Percentiles rank a stretch among this genome's conserved stretches.
Conservation (phyloP, 2,329 filamentous ascomycete genomes). For the Neofusicoccum ribis region DNA sequence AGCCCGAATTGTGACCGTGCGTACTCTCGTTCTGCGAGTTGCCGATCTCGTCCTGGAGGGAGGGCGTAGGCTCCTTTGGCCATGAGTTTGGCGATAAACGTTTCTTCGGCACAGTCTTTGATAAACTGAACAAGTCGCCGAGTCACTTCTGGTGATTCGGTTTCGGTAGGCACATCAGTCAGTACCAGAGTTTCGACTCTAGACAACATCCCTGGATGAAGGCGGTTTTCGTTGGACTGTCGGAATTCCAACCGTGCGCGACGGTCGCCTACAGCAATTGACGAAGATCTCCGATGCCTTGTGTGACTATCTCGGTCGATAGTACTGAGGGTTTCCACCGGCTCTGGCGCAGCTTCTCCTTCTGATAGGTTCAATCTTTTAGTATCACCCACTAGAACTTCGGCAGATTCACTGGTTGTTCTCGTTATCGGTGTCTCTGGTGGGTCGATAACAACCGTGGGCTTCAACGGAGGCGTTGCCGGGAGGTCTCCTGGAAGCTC, state of each 20-base stretch:
- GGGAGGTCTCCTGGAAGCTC: slow-evolving; percentile 13
- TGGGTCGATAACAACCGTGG: slow-evolving; percentile 26
- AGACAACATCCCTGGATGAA: slow-evolving; percentile 58
- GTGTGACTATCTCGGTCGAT: neutral
- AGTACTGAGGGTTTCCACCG: neutral
- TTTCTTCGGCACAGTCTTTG: slow-evolving; percentile 57
- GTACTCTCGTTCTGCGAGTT: slow-evolving; percentile 49
- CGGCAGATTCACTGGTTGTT: slow-evolving; percentile 47
- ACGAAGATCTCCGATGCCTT: neutral
- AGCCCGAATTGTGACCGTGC: slow-evolving; percentile 57
- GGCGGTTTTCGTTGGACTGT: slow-evolving; percentile 33
- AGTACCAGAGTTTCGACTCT: slow-evolving; percentile 57
- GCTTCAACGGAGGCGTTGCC: neutral
- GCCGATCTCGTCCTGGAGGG: slow-evolving; percentile 56
- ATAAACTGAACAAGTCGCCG: slow-evolving; percentile 54
- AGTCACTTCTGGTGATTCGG: slow-evolving; percentile 37
- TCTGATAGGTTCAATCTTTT: neutral
- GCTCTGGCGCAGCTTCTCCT: neutral
- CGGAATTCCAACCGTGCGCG: slow-evolving; percentile 33
- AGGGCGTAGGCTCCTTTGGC: slow-evolving; percentile 59
- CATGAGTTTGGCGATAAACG: slow-evolving; percentile 52
- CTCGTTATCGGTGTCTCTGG: slow-evolving; percentile 34
- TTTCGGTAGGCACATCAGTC: slow-evolving; percentile 55
- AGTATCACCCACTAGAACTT: slow-evolving; percentile 40
- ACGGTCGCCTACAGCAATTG: slow-evolving; percentile 25